Evolutionary conservation across 2,329 filamentous ascomycete species (phyloP).

Genomic region (Coniella vitis): DNA sequence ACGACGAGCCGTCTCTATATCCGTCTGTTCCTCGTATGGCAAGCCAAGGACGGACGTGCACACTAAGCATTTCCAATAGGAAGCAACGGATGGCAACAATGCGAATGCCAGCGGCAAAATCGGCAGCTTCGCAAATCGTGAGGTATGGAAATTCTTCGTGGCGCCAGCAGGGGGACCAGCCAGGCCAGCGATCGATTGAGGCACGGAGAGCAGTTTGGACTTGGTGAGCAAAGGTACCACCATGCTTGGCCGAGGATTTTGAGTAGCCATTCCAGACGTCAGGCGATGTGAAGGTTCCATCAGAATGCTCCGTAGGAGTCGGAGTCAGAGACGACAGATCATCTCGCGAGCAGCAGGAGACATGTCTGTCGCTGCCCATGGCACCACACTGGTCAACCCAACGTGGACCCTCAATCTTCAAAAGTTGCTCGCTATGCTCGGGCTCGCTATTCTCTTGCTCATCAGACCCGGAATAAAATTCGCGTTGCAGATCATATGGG

Average conservation of each 20-base stretch:
- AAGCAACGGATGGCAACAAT: slow-evolving; percentile 19
- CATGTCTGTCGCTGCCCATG: slow-evolving; percentile 30
- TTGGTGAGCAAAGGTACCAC: not conserved
- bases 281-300: not conserved
- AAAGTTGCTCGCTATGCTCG: slow-evolving; percentile 14
- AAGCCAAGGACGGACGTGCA: slow-evolving; percentile 34
- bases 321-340: slow-evolving; percentile 22
- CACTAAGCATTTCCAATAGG: slow-evolving; percentile 35
- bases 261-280: slow-evolving; percentile 14
- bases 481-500: no score
- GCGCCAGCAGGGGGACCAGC: slow-evolving; percentile 43
- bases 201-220: not conserved
- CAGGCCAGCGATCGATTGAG: slow-evolving; percentile 21
- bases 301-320: not conserved
- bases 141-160: slow-evolving; percentile 47
- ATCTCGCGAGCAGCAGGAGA: slow-evolving; percentile 40
- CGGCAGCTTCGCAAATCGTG: slow-evolving; percentile 39
- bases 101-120: slow-evolving; percentile 32
- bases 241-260: not conserved
- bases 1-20: not conserved
- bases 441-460: not conserved
- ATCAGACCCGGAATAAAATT: no score
- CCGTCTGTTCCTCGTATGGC: slow-evolving; percentile 23
- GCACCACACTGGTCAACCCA: slow-evolving; percentile 42
- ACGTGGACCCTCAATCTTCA: slow-evolving; percentile 41